These are phyloP conservation scores for Orbilia quercus DNA, from an alignment of 2,329 filamentous ascomycete genomes.

Conservation along the genomic window DNA sequence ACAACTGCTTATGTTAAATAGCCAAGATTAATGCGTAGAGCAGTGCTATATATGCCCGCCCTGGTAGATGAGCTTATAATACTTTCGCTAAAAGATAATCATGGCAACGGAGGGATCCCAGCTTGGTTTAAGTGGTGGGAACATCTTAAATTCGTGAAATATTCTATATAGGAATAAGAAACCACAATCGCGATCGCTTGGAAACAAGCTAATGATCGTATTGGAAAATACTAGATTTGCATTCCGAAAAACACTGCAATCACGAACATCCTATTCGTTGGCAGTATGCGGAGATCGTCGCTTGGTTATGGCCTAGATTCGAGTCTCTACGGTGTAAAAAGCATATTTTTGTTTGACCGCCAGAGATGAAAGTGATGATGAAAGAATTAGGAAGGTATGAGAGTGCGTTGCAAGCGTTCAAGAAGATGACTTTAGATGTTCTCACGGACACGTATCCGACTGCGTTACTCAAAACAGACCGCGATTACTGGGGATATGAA, in stretches of 20 bases:
- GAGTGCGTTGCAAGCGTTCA: too few relatives aligned
- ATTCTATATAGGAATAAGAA: too few relatives aligned
- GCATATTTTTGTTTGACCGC: constrained; percentile 14
- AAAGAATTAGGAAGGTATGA: constrained; percentile 3
- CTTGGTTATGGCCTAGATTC: constrained; percentile 16
- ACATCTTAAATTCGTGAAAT: too few relatives aligned
- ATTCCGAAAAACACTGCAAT: constrained; percentile 2
- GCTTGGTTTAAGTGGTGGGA: constrained; percentile 25
- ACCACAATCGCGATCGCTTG: too few relatives aligned
- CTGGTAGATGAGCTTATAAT: constrained; percentile 1
- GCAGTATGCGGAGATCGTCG: constrained; percentile 25
- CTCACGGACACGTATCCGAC: too few relatives aligned
- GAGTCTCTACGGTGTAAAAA: constrained; percentile 16
- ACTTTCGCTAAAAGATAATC: background rate
- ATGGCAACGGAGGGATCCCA: background rate
- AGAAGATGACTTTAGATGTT: too few relatives aligned
- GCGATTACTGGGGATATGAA: too few relatives aligned
- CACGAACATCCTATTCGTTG: constrained; percentile 6
- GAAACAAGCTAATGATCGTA: too few relatives aligned
- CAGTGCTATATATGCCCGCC: constrained; percentile 4
- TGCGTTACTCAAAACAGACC: too few relatives aligned
- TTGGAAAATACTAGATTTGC: constrained; percentile 10
- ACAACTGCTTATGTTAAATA: background rate
- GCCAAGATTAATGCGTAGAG: constrained; percentile 20
- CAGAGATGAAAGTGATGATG: constrained; percentile 13